Conservation (phyloP, 1,139 yeast genomes). For the Magnusiomyces ingens region DNA sequence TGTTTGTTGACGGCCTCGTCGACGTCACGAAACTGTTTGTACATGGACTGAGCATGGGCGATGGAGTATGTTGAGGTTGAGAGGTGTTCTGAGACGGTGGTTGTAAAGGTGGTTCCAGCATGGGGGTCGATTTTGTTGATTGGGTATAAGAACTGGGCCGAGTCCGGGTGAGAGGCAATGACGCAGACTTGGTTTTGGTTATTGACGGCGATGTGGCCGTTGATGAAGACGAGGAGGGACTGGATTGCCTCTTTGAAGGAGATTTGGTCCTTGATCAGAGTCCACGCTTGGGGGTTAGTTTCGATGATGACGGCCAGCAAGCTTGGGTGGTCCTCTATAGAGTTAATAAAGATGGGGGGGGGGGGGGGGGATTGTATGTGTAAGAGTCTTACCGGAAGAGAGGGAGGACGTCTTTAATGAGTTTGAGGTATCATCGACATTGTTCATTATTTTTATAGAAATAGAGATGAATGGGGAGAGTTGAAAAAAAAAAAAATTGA, state of each 20-base stretch:
- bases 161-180: constrained; percentile 66
- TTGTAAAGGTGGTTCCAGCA: constrained; percentile 28
- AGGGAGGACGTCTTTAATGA: constrained; percentile 23
- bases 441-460: constrained; percentile 35
- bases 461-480: too few relatives aligned
- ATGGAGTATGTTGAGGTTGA: constrained; percentile 18
- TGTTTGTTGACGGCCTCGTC: constrained; percentile 71
- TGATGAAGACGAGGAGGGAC: constrained; percentile 61
- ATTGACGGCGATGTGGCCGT: constrained; percentile 81
- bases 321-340: constrained; percentile 67
- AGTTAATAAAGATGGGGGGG: constrained; percentile 7
- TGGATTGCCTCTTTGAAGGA: constrained; percentile 51
- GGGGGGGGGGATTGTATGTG: constrained; percentile 5
- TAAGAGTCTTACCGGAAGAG: constrained; percentile 14
- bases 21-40: constrained; percentile 75
- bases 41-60: constrained; percentile 48
- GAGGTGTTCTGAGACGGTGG: neutral
- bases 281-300: constrained; percentile 75
- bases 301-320: constrained; percentile 74
- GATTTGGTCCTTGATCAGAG: constrained; percentile 40
- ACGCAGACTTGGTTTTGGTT: constrained; percentile 82
- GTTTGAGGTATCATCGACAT: constrained; percentile 36
- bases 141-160: constrained; percentile 72
- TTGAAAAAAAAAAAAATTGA: neutral
- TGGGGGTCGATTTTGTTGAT: constrained; percentile 8